These are phyloP conservation scores for Xylariaceae sp. DNA, from an alignment of 2,329 filamentous ascomycete genomes.

Conservation along the genomic window DNA sequence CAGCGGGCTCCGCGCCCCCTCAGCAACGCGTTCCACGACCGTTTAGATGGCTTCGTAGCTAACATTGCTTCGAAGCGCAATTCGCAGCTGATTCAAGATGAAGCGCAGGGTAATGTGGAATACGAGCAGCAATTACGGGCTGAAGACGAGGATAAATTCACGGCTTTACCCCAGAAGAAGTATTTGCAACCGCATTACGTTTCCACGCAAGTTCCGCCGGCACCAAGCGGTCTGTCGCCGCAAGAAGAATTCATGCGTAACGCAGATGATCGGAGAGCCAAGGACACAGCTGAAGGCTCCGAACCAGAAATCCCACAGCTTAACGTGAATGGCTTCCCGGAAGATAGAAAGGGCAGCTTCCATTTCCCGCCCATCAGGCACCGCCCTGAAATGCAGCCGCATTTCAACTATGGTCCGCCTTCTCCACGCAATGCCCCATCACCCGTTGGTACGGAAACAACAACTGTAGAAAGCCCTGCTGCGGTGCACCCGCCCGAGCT, in stretches of 20 bases:
- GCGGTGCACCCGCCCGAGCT: conserved; percentile 47
- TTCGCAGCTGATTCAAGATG: conserved; percentile 75
- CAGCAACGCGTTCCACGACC: conserved; percentile 75
- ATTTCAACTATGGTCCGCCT: conserved; percentile 55
- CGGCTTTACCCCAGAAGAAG: conserved; percentile 67
- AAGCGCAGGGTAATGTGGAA: conserved; percentile 73
- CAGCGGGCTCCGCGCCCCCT: conserved; percentile 55
- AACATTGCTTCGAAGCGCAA: conserved; percentile 82
- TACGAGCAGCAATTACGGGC: conserved; percentile 71
- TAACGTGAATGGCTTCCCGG: conserved; percentile 27
- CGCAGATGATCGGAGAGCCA: conserved; percentile 44
- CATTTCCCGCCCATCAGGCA: conserved; percentile 53
- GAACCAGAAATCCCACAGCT: conserved; percentile 17
- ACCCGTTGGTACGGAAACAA: conserved; percentile 19
- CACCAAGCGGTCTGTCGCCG: conserved; percentile 30
- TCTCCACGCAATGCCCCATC: conserved; percentile 37
- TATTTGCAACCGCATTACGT: conserved; percentile 53
- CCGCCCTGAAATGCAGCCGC: conserved; percentile 44
- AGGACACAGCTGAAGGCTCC: conserved; percentile 37
- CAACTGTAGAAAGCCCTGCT: conserved; percentile 3
- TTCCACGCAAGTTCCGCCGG: conserved; percentile 34
- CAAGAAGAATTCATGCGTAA: conserved; percentile 45
- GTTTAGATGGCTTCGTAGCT: conserved; percentile 80
- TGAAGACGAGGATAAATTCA: conserved; percentile 80
- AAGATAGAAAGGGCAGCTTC: conserved; percentile 43